Percentiles rank a stretch among this genome's conserved stretches.
These are phyloP conservation scores for Fusarium praegraminearum DNA, from an alignment of 2,329 filamentous ascomycete species.

Conservation along the genomic window DNA sequence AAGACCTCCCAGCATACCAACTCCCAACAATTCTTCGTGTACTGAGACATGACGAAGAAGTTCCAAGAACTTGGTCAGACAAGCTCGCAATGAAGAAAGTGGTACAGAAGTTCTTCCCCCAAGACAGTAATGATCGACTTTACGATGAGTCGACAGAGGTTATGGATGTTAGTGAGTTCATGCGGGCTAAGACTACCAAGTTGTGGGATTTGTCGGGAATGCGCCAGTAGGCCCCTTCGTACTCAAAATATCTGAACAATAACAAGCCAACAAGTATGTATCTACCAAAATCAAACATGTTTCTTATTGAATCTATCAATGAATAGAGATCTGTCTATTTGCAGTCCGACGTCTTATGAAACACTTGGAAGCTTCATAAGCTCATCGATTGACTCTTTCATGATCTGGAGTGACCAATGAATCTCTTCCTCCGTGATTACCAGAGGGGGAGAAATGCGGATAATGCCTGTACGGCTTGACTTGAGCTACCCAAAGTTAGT, in stretches of 20 bases:
- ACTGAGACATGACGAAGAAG: not conserved
- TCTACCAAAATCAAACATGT: too few relatives aligned
- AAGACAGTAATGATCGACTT: not conserved
- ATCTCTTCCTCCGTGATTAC: constrained; percentile 93
- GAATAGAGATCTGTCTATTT: too few relatives aligned
- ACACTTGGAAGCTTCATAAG: constrained; percentile 55
- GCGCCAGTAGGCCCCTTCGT: not conserved
- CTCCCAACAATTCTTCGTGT: not conserved
- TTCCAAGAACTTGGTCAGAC: constrained; percentile 3
- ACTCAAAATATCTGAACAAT: too few relatives aligned
- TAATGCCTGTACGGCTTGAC: constrained; percentile 98
- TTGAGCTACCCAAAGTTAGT: constrained; percentile 61
- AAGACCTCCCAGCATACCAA: constrained; percentile 3
- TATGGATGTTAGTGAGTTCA: not conserved
- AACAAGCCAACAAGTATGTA: too few relatives aligned
- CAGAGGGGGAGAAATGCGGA: constrained; percentile 93
- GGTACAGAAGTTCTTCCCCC: constrained; percentile 1
- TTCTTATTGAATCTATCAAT: too few relatives aligned
- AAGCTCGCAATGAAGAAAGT: not conserved
- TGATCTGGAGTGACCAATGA: constrained; percentile 79
- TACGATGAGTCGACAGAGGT: not conserved
- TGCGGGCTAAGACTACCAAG: not conserved
- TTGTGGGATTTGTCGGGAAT: constrained; percentile 4
- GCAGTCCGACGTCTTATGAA: too few relatives aligned
- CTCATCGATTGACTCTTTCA: constrained; percentile 83